phyloP scores from a whole-genome alignment of 2,329 filamentous ascomycete species.

The Dactylellina sp. region DNA sequence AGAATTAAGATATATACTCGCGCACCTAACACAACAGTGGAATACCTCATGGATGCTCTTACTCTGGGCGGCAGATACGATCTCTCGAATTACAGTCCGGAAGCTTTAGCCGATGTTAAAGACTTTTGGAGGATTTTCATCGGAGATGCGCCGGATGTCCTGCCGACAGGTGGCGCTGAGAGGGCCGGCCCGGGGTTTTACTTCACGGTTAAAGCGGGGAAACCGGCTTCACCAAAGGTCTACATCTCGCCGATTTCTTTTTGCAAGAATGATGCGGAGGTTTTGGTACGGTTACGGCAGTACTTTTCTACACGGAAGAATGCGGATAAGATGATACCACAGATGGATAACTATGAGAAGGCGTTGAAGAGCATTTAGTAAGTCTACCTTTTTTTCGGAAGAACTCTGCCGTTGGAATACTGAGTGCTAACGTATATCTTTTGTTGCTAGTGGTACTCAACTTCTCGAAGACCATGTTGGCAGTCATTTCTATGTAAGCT shows the following conservation, averaged over 20 bases:
- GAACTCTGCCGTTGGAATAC: not conserved
- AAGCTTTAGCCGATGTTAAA: slow-evolving; percentile 58
- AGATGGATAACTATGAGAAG: slow-evolving; percentile 59
- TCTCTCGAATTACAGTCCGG: slow-evolving; percentile 45
- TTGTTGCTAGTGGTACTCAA: slow-evolving; percentile 32
- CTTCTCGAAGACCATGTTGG: slow-evolving; percentile 46
- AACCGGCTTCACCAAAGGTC: slow-evolving; percentile 59
- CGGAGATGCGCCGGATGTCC: slow-evolving; percentile 56
- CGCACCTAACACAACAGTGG: slow-evolving; percentile 57
- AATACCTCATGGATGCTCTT: slow-evolving; percentile 60
- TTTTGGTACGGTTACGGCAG: slow-evolving; percentile 56
- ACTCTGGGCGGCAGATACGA: slow-evolving; percentile 58
- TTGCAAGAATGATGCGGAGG: slow-evolving; percentile 59
- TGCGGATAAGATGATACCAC: slow-evolving; percentile 37
- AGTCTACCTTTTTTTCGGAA: slow-evolving; percentile 16
- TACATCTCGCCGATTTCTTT: slow-evolving; percentile 59
- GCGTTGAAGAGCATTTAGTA: slow-evolving; percentile 58
- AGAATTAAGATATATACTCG: slow-evolving; percentile 60
- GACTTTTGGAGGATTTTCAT: slow-evolving; percentile 60
- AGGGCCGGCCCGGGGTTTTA: slow-evolving; percentile 60
- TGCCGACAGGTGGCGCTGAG: slow-evolving; percentile 57
- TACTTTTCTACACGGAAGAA: slow-evolving; percentile 58
- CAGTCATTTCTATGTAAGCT: slow-evolving; percentile 56
- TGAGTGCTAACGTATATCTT: no score
- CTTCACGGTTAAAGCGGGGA: slow-evolving; percentile 58